Base-by-base conservation (phyloP, 179 eudicot species). In the Camellia oleifera region DNA sequence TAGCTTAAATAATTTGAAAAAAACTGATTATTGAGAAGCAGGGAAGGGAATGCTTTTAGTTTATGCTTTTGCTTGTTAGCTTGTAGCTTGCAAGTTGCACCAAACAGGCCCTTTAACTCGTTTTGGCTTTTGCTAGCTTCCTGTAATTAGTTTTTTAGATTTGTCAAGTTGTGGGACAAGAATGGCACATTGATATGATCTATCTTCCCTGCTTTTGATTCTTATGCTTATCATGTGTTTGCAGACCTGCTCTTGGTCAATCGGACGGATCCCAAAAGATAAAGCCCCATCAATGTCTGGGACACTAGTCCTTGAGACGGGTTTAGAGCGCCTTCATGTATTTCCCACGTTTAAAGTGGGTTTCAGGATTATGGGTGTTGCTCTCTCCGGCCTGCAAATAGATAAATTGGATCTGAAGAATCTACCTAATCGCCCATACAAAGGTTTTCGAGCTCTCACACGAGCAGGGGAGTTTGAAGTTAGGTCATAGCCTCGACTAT, bases 281-380 rank as follows among this genome's bases (percentile, higher is more conserved):
- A 95, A 95, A 86, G 85, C 98, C 77, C 99, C 99, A 73, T 88
- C 88, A 40, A 85, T 94, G 97, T 87, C 97, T 4, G 97, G 99
- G 71, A 86, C 95, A 46, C 72, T 95, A 74, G 78, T 80, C 85
- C 90, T 95, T 53, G 92, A 89, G 85, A 79, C 91, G 18, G 97
- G 99, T 18, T 23, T 88, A 64, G 92, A 94, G 76, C 89, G 81
- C 67, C 95, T 95, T 63, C 82, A 86, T 65, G 94, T 92, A 10
- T 92, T 79, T 77, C 99, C 99, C 20, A 92, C 94, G 50, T 95
- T 95, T 79, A 86, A 81, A 83, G 97, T 88, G 42, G 86, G 86
- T 71, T 95, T 95, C 86, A 88, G 86, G 77, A 92, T 94, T 8
- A 95, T 92, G 95, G 97, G 97, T 8, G 88, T 89, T 79, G 99